A percentile compares a stretch with the other conserved stretches of the same genome.
phyloP scores from a whole-genome alignment of 331 rosid genomes.

The Acacia concinna region DNA sequence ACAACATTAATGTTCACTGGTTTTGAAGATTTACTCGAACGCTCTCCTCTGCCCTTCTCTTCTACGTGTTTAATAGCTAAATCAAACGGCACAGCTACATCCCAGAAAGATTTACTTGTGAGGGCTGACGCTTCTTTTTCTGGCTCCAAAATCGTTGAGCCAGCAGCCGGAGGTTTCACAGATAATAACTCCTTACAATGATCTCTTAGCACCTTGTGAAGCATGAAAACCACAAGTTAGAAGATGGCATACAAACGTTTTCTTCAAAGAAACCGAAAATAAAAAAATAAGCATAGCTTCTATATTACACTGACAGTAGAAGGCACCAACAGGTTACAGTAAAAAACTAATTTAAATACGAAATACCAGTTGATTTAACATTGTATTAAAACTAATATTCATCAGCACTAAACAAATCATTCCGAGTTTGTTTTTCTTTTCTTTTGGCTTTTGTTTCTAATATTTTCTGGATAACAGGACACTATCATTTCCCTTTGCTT shows the following conservation, averaged over 20 bases:
- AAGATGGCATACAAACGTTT: neutral
- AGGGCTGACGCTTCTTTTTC: slow-evolving; percentile 55
- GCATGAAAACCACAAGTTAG: slow-evolving; percentile 27
- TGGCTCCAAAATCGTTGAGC: slow-evolving; percentile 61
- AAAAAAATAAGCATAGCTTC: neutral
- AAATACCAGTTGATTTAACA: neutral
- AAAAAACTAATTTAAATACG: neutral
- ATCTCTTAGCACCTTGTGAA: slow-evolving; percentile 67
- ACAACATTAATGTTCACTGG: slow-evolving; percentile 42
- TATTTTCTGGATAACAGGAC: neutral
- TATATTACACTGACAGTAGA: neutral
- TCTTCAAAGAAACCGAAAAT: neutral
- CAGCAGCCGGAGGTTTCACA: slow-evolving; percentile 53
- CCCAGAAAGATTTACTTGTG: slow-evolving; percentile 64
- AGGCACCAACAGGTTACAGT: neutral
- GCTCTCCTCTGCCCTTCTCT: slow-evolving; percentile 39
- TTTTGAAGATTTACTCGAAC: slow-evolving; percentile 27
- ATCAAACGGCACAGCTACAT: slow-evolving; percentile 46
- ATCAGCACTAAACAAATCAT: neutral
- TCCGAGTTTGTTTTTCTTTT: neutral
- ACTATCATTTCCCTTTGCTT: neutral
- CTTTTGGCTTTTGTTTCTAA: neutral
- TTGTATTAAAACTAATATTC: neutral
- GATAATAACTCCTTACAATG: slow-evolving; percentile 74
- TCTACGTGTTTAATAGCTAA: slow-evolving; percentile 33